Conservation (phyloP, 352 stramenopile genomes). For the Phytophthora aleatoria region DNA sequence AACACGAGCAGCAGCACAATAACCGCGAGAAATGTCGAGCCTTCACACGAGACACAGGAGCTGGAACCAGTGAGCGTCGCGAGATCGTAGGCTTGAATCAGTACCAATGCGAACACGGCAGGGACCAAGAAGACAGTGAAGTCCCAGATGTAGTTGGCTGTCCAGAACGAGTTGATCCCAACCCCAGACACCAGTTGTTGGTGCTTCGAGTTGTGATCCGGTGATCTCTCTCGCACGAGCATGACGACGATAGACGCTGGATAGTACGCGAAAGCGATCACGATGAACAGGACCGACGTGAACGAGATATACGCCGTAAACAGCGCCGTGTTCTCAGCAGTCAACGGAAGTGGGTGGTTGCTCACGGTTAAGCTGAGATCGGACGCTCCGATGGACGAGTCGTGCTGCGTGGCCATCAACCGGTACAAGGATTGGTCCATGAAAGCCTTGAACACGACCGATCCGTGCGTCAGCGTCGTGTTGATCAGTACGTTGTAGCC, state of each 20-base stretch:
- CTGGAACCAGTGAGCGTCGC: constrained; percentile 21
- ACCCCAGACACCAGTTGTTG: constrained; percentile 94
- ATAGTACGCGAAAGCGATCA: constrained; percentile 91
- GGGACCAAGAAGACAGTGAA: constrained; percentile 85
- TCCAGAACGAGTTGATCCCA: constrained; percentile 92
- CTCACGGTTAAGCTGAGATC: constrained; percentile 44
- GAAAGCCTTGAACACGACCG: constrained; percentile 53
- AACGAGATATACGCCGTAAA: constrained; percentile 54
- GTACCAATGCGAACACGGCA: constrained; percentile 30
- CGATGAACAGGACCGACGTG: constrained; percentile 67
- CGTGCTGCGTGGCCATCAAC: constrained; percentile 28
- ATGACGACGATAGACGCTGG: constrained; percentile 91
- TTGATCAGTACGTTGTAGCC: constrained; percentile 57
- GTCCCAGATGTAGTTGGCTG: constrained; percentile 93
- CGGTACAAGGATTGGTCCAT: constrained; percentile 58
- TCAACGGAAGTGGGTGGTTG: constrained; percentile 58
- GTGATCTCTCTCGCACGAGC: constrained; percentile 91
- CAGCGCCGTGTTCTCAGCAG: constrained; percentile 40
- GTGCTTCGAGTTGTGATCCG: constrained; percentile 95
- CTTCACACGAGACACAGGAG: constrained; percentile 33
- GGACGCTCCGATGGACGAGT: constrained; percentile 11
- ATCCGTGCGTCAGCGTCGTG: constrained; percentile 47
- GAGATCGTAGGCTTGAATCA: constrained; percentile 50
- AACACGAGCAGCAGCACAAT: constrained; percentile 65
- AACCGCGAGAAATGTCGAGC: constrained; percentile 40